phyloP scores from a whole-genome alignment of 192 early-diverging fungal genomes.

The Phlyctochytrium planicorne region DNA sequence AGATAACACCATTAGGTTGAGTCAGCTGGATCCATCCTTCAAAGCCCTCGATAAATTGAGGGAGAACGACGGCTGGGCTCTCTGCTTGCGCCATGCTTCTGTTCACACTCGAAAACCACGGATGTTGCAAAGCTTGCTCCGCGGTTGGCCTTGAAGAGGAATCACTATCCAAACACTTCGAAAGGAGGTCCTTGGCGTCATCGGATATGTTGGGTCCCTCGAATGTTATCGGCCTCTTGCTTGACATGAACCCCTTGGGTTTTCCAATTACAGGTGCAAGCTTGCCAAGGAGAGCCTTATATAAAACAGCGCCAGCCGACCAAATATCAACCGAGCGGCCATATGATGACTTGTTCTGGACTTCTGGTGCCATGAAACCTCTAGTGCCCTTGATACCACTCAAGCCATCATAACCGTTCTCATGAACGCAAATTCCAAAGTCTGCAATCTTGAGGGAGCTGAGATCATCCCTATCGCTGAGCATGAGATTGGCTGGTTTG shows the following conservation, averaged over 20 bases:
- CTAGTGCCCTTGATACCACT: constrained; percentile 24
- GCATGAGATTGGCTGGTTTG: constrained; percentile 37
- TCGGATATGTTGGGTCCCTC: background rate
- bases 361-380: constrained; percentile 40
- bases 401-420: constrained; percentile 35
- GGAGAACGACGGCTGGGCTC: constrained; percentile 9
- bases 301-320: constrained; percentile 35
- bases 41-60: constrained; percentile 9
- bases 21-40: constrained; percentile 17
- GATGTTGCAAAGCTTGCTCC: constrained; percentile 68
- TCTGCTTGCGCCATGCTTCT: background rate
- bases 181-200: constrained; percentile 62
- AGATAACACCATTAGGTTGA: constrained; percentile 4
- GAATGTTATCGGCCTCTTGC: background rate
- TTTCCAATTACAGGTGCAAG: constrained; percentile 40
- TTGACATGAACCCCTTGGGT: constrained; percentile 1
- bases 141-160: constrained; percentile 74
- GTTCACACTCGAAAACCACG: no score
- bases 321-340: constrained; percentile 43
- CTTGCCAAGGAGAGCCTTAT: constrained; percentile 30
- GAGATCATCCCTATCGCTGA: constrained; percentile 27
- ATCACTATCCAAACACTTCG: constrained; percentile 62
- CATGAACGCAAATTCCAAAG: constrained; percentile 35
- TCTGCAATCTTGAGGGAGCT: constrained; percentile 38
- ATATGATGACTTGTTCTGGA: constrained; percentile 35